Conservation (phyloP, 768 basidiomycete species). For the Ephemerocybe angulata region DNA sequence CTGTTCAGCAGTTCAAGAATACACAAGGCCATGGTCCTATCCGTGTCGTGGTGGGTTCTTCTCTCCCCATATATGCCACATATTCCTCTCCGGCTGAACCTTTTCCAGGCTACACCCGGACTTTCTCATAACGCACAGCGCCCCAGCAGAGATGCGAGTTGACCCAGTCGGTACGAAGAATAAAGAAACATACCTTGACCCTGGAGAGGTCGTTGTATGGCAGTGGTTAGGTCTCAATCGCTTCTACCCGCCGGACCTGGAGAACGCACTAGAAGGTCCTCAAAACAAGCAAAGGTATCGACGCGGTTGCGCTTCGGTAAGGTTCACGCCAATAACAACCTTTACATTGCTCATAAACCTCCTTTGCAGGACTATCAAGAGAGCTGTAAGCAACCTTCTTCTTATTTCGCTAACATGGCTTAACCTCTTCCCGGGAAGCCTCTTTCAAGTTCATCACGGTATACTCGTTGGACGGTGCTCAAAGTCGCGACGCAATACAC, state of each 20-base stretch:
- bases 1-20: slow-evolving; percentile 65
- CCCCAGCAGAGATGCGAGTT: slow-evolving; percentile 45
- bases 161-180: slow-evolving; percentile 20
- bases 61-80: slow-evolving; percentile 27
- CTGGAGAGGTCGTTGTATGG: slow-evolving; percentile 59
- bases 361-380: slow-evolving; percentile 65
- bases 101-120: slow-evolving; percentile 54
- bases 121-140: slow-evolving; percentile 50
- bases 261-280: too few species aligned
- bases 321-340: slow-evolving; percentile 17
- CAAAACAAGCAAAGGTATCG: slow-evolving; percentile 29
- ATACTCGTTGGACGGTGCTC: slow-evolving; percentile 38
- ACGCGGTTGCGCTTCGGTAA: slow-evolving; percentile 60
- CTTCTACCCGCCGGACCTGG: slow-evolving; percentile 51
- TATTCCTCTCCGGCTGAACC: background rate
- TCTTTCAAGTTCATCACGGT: slow-evolving; percentile 64
- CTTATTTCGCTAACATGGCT: background rate
- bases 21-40: slow-evolving; percentile 62
- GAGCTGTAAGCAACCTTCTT: slow-evolving; percentile 48
- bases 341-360: background rate
- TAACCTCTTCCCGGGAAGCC: slow-evolving; percentile 32
- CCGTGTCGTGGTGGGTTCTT: slow-evolving; percentile 69
- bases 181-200: slow-evolving; percentile 30
- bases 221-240: slow-evolving; percentile 64
- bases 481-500: slow-evolving; percentile 30